phyloP scores from a whole-genome alignment of 106 monocot species.

The Triglochin maritima region DNA sequence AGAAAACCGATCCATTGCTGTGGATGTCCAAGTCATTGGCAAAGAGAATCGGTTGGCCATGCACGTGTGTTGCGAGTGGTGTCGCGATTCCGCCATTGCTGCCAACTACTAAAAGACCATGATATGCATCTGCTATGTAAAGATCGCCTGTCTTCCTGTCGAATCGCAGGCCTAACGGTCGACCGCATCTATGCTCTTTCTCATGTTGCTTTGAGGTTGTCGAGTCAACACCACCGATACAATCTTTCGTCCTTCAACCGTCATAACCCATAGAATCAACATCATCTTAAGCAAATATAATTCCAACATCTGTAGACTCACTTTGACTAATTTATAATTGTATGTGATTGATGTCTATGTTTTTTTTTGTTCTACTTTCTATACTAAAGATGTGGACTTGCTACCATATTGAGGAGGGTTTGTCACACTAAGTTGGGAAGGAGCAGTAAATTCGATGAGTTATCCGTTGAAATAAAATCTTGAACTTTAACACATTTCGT shows the following conservation, averaged over 20 bases:
- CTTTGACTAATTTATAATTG: neutral
- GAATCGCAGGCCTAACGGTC: conserved; percentile 83
- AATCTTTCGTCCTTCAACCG: conserved; percentile 37
- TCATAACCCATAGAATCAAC: neutral
- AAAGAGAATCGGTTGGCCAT: conserved; percentile 64
- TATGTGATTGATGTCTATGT: neutral
- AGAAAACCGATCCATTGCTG: conserved; percentile 71
- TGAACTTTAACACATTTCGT: no score
- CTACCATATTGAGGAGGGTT: no score
- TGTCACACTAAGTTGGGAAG: no score
- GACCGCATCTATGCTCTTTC: conserved; percentile 51
- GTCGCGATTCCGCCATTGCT: conserved; percentile 52
- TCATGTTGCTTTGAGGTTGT: conserved; percentile 20
- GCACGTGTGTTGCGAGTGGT: conserved; percentile 34
- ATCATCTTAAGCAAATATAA: neutral
- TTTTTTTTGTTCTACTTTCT: no score
- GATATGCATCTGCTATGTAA: conserved; percentile 87
- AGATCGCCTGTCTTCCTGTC: conserved; percentile 45
- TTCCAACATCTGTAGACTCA: neutral
- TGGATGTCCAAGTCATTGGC: conserved; percentile 89
- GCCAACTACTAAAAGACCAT: conserved; percentile 49
- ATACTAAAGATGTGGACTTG: no score
- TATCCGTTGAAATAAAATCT: no score
- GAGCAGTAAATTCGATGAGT: no score
- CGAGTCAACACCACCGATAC: conserved; percentile 44